Evolutionary conservation across 2,329 filamentous ascomycete genomes (phyloP).

Genomic region (Pseudogymnoascus sp.): DNA sequence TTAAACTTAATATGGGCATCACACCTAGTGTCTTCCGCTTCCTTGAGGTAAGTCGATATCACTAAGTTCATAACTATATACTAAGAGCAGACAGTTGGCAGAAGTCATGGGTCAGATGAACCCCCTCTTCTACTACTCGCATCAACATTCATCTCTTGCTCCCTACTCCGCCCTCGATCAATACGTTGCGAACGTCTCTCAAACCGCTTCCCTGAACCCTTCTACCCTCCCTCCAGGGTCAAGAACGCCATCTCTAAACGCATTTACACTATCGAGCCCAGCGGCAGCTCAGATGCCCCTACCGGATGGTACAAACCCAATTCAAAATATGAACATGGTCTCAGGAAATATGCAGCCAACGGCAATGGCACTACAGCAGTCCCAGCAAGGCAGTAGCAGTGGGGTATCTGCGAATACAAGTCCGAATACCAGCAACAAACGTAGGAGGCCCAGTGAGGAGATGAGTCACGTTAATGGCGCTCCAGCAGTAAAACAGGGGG

Average conservation of each 20-base stretch:
- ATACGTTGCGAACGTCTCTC: conserved; percentile 43
- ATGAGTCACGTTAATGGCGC: conserved; percentile 26
- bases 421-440: conserved; percentile 32
- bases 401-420: conserved; percentile 57
- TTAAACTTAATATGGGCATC: conserved; percentile 49
- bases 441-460: conserved; percentile 33
- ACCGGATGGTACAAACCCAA: conserved; percentile 47
- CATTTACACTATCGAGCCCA: conserved; percentile 36
- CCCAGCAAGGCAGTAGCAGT: conserved; percentile 58
- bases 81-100: conserved; percentile 40
- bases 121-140: conserved; percentile 50
- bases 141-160: conserved; percentile 43
- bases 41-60: conserved; percentile 43
- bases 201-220: conserved; percentile 14
- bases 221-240: neutral
- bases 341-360: conserved; percentile 55
- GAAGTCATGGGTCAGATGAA: conserved; percentile 61
- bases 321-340: conserved; percentile 49
- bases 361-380: conserved; percentile 57
- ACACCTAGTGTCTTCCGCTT: conserved; percentile 55
- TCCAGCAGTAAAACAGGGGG: conserved; percentile 19
- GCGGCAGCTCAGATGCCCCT: conserved; percentile 51
- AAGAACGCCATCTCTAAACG: neutral
- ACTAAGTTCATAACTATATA: conserved; percentile 21
- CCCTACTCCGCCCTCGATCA: conserved; percentile 53